Conservation (phyloP, 108 stramenopile species). For the Nitzschia palea region DNA sequence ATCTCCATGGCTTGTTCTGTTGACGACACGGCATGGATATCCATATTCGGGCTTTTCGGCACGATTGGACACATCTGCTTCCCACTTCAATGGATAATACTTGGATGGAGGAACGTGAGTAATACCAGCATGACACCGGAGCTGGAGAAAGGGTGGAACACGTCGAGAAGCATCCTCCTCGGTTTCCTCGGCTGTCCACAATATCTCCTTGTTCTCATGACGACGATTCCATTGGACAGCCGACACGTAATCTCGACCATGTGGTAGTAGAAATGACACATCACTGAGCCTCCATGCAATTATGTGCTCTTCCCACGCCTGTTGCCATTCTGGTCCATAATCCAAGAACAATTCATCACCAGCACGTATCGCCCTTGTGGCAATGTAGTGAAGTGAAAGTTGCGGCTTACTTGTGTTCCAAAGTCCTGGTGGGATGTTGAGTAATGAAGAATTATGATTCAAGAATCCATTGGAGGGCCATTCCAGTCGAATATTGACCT, state of each 20-base stretch:
- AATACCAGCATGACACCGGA: slow-evolving; percentile 33
- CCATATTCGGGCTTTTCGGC: slow-evolving; percentile 16
- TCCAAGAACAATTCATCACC: slow-evolving; percentile 69
- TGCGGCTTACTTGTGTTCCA: slow-evolving; percentile 22
- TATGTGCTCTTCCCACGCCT: slow-evolving; percentile 51
- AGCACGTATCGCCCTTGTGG: slow-evolving; percentile 50
- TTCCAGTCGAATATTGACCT: slow-evolving; percentile 45
- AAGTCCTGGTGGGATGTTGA: slow-evolving; percentile 31
- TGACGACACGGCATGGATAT: slow-evolving; percentile 27
- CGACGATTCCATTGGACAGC: slow-evolving; percentile 36
- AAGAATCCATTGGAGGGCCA: slow-evolving; percentile 21
- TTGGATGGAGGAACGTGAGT: slow-evolving; percentile 12
- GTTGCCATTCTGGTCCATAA: slow-evolving; percentile 65
- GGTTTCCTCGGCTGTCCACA: slow-evolving; percentile 36
- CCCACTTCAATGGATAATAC: slow-evolving; percentile 23
- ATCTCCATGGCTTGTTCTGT: slow-evolving; percentile 15
- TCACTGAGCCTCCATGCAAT: slow-evolving; percentile 29
- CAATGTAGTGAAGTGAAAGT: slow-evolving; percentile 52
- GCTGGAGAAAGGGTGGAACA: slow-evolving; percentile 7
- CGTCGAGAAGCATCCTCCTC: slow-evolving; percentile 27
- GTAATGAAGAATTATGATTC: slow-evolving; percentile 46
- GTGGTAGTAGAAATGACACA: background rate
- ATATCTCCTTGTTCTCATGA: slow-evolving; percentile 16
- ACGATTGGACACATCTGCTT: slow-evolving; percentile 3
- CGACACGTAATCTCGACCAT: slow-evolving; percentile 16